Conservation (phyloP, 2,329 filamentous ascomycete species). For the Ascomycota sp. region DNA sequence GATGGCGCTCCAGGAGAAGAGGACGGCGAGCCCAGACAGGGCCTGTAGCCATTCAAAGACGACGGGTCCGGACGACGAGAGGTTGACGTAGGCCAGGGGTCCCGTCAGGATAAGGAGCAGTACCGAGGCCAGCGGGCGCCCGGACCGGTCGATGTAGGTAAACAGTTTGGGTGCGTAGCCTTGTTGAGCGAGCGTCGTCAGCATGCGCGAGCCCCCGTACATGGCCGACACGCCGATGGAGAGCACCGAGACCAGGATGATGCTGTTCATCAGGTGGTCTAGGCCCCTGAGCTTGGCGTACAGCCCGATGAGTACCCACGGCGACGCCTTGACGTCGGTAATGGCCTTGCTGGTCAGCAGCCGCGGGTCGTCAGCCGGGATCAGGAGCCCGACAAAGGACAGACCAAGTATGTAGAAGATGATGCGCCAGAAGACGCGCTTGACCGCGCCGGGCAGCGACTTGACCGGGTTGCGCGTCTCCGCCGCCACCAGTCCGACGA, state of each 20-base stretch:
- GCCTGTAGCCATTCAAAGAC: slow-evolving; percentile 47
- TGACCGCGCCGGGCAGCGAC: slow-evolving; percentile 57
- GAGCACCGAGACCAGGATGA: slow-evolving; percentile 32
- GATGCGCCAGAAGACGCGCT: slow-evolving; percentile 44
- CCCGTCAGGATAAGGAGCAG: slow-evolving; percentile 23
- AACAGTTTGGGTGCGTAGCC: slow-evolving; percentile 33
- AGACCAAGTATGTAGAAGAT: slow-evolving; percentile 29
- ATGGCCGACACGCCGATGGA: slow-evolving; percentile 33
- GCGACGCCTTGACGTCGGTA: slow-evolving; percentile 19
- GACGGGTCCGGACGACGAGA: slow-evolving; percentile 21
- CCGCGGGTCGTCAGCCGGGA: slow-evolving; percentile 19
- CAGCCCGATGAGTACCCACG: slow-evolving; percentile 28
- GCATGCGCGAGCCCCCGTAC: slow-evolving; percentile 33
- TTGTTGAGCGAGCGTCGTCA: slow-evolving; percentile 33
- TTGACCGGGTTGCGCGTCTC: slow-evolving; percentile 48
- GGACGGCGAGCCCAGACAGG: slow-evolving; percentile 38
- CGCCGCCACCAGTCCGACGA: slow-evolving; percentile 49
- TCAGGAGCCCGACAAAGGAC: slow-evolving; percentile 25
- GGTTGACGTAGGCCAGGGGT: slow-evolving; percentile 24
- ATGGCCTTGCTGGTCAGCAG: slow-evolving; percentile 26
- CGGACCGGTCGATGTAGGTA: slow-evolving; percentile 30
- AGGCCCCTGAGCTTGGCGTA: slow-evolving; percentile 26
- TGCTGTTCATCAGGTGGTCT: slow-evolving; percentile 30
- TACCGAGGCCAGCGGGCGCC: slow-evolving; percentile 28
- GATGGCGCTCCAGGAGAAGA: slow-evolving; percentile 48